These are phyloP conservation scores for Ustilago shanxiensis DNA, from an alignment of 1,284 basidiomycete genomes.

Conservation along the genomic window DNA sequence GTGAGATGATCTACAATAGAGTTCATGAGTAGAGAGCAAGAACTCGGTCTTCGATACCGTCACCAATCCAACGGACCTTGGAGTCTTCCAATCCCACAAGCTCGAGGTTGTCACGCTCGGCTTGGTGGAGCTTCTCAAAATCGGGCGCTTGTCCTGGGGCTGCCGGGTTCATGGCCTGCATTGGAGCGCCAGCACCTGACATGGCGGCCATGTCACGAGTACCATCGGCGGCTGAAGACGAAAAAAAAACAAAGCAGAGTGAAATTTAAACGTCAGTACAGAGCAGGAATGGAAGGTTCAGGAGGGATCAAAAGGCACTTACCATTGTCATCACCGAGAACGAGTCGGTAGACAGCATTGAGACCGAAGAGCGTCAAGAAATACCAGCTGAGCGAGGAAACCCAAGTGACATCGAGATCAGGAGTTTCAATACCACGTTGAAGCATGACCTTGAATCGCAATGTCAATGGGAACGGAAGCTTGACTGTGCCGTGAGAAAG, in stretches of 20 bases:
- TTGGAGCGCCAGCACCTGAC: constrained; percentile 51
- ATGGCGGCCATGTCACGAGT: constrained; percentile 69
- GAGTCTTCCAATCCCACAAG: constrained; percentile 77
- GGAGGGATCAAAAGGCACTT: no score
- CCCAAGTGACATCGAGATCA: constrained; percentile 99
- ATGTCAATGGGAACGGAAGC: constrained; percentile 94
- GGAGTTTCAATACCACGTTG: constrained; percentile 94
- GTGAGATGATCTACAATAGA: not conserved
- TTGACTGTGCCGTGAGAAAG: constrained; percentile 74
- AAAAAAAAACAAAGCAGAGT: no score
- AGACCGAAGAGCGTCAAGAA: constrained; percentile 98
- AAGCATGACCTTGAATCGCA: constrained; percentile 98
- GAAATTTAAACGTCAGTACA: no score
- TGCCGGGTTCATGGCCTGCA: constrained; percentile 45
- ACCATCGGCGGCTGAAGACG: constrained; percentile 63
- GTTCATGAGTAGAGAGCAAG: constrained; percentile 57
- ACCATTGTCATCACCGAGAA: constrained; percentile 93
- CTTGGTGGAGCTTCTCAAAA: constrained; percentile 88
- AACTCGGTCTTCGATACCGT: constrained; percentile 67
- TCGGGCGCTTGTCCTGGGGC: constrained; percentile 75
- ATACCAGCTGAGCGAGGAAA: constrained; percentile 98
- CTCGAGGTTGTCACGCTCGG: constrained; percentile 92
- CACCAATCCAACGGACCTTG: constrained; percentile 62
- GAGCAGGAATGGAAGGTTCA: no score
- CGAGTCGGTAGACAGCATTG: constrained; percentile 91